These are phyloP conservation scores for Rehmannia glutinosa DNA, from an alignment of 257 asterid species.

Conservation along the genomic window DNA sequence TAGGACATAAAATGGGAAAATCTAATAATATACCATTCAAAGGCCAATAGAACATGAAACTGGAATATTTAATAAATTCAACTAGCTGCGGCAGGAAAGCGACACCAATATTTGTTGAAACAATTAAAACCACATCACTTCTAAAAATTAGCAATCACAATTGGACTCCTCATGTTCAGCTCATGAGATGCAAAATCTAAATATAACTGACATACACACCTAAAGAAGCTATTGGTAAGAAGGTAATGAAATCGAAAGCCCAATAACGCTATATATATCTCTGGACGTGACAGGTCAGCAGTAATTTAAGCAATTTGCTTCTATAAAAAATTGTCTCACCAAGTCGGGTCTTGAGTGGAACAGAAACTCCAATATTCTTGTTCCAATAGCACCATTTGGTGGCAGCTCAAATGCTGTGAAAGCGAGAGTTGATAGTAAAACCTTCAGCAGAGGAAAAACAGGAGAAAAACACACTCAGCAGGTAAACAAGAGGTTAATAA, in stretches of 20 bases:
- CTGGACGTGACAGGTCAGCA: conserved; percentile 1
- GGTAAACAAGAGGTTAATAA: conserved; percentile 5
- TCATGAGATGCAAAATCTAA: not conserved
- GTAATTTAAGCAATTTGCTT: not conserved
- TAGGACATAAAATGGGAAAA: not conserved
- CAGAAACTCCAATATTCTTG: conserved; percentile 80
- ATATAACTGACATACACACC: not conserved
- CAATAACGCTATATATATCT: too few species aligned
- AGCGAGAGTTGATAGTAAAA: conserved; percentile 85
- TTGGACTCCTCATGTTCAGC: not conserved
- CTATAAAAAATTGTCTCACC: conserved; percentile 45
- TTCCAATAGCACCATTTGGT: conserved; percentile 90
- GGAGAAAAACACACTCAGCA: conserved; percentile 23
- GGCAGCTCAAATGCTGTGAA: conserved; percentile 98
- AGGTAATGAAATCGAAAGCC: too few species aligned
- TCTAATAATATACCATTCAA: not conserved
- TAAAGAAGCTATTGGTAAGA: too few species aligned
- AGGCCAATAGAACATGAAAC: not conserved
- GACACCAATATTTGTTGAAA: not conserved
- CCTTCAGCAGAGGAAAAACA: conserved; percentile 47
- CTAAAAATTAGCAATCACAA: not conserved
- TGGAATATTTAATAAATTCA: not conserved
- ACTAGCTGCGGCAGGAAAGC: too few species aligned
- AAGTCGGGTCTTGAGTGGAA: conserved; percentile 96
- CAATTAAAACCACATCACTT: not conserved